Percentiles rank a stretch among this genome's conserved stretches.
phyloP scores from a whole-genome alignment of 1,139 yeast species.

The Taiozyma sp. region DNA sequence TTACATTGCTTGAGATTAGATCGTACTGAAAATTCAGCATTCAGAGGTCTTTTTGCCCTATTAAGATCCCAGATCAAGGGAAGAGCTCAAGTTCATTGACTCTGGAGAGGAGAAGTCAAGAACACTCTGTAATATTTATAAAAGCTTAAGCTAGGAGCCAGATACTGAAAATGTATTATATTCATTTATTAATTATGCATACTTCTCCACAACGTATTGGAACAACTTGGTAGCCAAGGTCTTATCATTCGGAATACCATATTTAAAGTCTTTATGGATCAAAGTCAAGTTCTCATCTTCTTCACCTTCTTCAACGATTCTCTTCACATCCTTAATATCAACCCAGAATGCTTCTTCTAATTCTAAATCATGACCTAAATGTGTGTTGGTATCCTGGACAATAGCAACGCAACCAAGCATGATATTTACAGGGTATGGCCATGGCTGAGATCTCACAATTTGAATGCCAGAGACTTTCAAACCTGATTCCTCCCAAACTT shows the following conservation, averaged over 20 bases:
- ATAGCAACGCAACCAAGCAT: slow-evolving; percentile 91
- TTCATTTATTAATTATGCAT: slow-evolving; percentile 3
- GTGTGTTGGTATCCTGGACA: slow-evolving; percentile 57
- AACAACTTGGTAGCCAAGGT: slow-evolving; percentile 45
- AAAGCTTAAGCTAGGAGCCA: too few species aligned
- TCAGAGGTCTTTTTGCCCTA: too few species aligned
- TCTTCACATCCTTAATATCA: slow-evolving; percentile 46
- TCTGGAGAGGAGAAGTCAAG: too few species aligned
- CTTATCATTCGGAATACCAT: slow-evolving; percentile 42
- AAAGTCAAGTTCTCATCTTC: slow-evolving; percentile 16
- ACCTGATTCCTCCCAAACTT: slow-evolving; percentile 95
- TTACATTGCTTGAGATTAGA: too few species aligned
- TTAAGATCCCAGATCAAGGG: too few species aligned
- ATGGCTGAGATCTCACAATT: slow-evolving; percentile 77
- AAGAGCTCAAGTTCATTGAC: too few species aligned
- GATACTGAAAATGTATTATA: too few species aligned
- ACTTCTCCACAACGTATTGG: slow-evolving; percentile 30
- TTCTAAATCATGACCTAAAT: slow-evolving; percentile 79
- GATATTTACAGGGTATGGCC: slow-evolving; percentile 93
- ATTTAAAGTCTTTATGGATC: slow-evolving; percentile 21
- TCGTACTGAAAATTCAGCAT: too few species aligned
- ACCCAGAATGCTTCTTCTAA: slow-evolving; percentile 84
- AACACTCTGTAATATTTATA: too few species aligned
- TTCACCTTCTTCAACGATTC: slow-evolving; percentile 32
- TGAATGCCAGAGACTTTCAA: slow-evolving; percentile 53